Evolutionary conservation across 2,329 filamentous ascomycete species (phyloP).

Genomic region (Exophiala sp.): DNA sequence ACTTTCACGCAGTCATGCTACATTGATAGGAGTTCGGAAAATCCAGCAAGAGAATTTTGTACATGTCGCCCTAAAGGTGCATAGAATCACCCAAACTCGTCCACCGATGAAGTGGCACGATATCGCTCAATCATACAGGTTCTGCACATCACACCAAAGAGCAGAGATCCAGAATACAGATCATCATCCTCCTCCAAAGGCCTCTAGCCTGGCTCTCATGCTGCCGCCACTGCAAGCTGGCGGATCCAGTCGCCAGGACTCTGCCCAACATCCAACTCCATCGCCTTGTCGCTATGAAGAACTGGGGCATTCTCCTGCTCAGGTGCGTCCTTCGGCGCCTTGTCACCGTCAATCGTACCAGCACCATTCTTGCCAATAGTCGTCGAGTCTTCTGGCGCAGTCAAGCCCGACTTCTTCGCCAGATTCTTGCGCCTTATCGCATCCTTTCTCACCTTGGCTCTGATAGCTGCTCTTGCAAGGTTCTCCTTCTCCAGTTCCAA

Average conservation of each 20-base stretch:
- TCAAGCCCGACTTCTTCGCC: neutral
- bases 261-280: slow-evolving; percentile 18
- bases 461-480: slow-evolving; percentile 1
- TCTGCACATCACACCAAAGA: too few relatives aligned
- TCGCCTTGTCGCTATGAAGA: neutral
- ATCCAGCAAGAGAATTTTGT: neutral
- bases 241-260: slow-evolving; percentile 22
- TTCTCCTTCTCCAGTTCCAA: slow-evolving; percentile 22
- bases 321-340: neutral
- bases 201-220: neutral
- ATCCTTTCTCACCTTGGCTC: neutral
- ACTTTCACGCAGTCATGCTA: neutral
- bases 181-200: too few relatives aligned
- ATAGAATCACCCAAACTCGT: too few relatives aligned
- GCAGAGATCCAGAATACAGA: too few relatives aligned
- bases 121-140: too few relatives aligned
- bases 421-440: neutral
- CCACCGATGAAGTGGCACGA: too few relatives aligned
- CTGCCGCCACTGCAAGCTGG: slow-evolving; percentile 16
- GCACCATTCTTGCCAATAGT: neutral
- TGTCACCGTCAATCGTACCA: neutral
- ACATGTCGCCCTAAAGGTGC: neutral
- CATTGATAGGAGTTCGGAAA: neutral
- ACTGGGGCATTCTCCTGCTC: neutral
- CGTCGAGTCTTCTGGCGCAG: neutral